A percentile compares a stretch with the other conserved stretches of the same genome.
Evolutionary conservation across 2,329 filamentous ascomycete species (phyloP).

Genomic region (Trichoderma sp.): DNA sequence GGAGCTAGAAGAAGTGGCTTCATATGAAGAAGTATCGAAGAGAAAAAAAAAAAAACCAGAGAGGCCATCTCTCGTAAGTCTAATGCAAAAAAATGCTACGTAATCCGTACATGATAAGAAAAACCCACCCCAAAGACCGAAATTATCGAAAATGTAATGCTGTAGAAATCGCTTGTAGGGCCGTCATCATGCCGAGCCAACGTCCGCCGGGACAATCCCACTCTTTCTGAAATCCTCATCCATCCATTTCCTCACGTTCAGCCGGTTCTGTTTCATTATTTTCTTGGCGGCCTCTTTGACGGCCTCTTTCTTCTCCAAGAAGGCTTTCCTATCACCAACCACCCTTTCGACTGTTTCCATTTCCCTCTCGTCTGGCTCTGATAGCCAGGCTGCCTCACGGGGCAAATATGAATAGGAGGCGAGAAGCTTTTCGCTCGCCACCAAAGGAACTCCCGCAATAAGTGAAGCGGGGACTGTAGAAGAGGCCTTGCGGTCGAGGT

Average conservation of each 20-base stretch:
- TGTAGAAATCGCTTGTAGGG: not conserved
- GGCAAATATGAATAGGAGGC: constrained; percentile 10
- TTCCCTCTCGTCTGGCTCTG: not conserved
- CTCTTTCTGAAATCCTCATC: constrained; percentile 9
- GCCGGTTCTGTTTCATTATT: constrained; percentile 12
- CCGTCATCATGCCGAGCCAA: not conserved
- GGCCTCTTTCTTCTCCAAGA: not conserved
- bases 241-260: constrained; percentile 16
- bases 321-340: not conserved
- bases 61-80: not conserved
- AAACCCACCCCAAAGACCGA: not conserved
- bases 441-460: constrained; percentile 11
- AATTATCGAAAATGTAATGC: not conserved
- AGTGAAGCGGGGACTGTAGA: constrained; percentile 12
- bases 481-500: constrained; percentile 11
- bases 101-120: not conserved
- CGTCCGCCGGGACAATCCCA: not conserved
- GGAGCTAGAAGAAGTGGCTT: not conserved
- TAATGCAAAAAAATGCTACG: constrained; percentile 7
- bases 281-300: not conserved
- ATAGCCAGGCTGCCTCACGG: constrained; percentile 5
- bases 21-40: not conserved
- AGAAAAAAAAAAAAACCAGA: not conserved
- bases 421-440: constrained; percentile 2
- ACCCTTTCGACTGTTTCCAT: constrained; percentile 11